phyloP scores from a whole-genome alignment of 768 basidiomycete genomes.

The Cytidiella melzeri region DNA sequence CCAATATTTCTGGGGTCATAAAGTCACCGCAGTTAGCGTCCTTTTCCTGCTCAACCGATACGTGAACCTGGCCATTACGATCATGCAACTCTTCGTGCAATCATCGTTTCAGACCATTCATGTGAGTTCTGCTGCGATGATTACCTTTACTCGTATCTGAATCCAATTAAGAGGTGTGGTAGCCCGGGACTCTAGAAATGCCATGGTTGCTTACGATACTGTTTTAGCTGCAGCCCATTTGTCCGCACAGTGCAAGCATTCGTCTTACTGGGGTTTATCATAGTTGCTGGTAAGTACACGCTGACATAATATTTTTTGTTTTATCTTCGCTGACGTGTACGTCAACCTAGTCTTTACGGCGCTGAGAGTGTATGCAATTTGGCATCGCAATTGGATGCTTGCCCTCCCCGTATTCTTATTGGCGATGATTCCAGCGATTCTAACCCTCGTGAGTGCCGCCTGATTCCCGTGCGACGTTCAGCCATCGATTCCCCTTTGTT shows the following conservation, averaged over 20 bases:
- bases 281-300: slow-evolving; percentile 12
- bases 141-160: too few species aligned
- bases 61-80: slow-evolving; percentile 14
- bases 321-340: too few species aligned
- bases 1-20: slow-evolving; percentile 13
- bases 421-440: slow-evolving; percentile 10
- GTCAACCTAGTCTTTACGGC: slow-evolving; percentile 16
- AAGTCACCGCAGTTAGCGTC: slow-evolving; percentile 8
- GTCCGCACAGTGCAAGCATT: slow-evolving; percentile 13
- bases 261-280: slow-evolving; percentile 5
- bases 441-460: slow-evolving; percentile 7
- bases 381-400: slow-evolving; percentile 15
- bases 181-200: too few species aligned
- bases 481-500: neutral
- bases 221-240: slow-evolving; percentile 10
- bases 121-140: too few species aligned
- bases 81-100: slow-evolving; percentile 15
- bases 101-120: slow-evolving; percentile 35
- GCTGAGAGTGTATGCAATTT: slow-evolving; percentile 16
- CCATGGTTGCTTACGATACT: too few species aligned
- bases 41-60: slow-evolving; percentile 19
- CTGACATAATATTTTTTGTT: too few species aligned
- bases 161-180: too few species aligned
- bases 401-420: slow-evolving; percentile 14
- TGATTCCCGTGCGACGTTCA: neutral